A percentile compares a stretch with the other conserved stretches of the same genome.
Evolutionary conservation across 495 filamentous ascomycete genomes (phyloP).

Genomic region (Penicillium silybi): DNA sequence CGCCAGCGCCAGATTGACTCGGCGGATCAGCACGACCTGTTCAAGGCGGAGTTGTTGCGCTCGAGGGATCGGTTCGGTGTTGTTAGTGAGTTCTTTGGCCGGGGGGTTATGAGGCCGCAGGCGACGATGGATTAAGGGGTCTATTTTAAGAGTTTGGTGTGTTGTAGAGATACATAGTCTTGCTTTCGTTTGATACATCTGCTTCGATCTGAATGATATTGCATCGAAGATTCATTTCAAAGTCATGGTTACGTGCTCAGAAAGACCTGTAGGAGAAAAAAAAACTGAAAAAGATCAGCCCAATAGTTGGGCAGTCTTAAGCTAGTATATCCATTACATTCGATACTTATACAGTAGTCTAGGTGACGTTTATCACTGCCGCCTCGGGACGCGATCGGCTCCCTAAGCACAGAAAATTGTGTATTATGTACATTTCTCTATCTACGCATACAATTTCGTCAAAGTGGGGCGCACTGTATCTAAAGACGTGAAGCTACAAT

Average conservation of each 20-base stretch:
- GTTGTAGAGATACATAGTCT: background rate
- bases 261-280: too few species aligned
- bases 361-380: too few species aligned
- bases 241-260: too few species aligned
- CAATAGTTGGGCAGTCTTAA: too few species aligned
- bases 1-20: constrained; percentile 82
- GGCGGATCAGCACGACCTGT: constrained; percentile 85
- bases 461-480: constrained; percentile 5
- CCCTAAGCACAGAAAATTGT: too few species aligned
- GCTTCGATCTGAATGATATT: constrained; percentile 1
- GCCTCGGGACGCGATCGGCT: too few species aligned
- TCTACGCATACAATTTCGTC: constrained; percentile 9
- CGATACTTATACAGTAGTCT: too few species aligned
- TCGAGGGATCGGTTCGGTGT: constrained; percentile 82
- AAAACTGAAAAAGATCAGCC: too few species aligned
- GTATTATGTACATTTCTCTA: too few species aligned
- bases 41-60: constrained; percentile 72
- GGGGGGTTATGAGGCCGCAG: constrained; percentile 73
- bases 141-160: background rate
- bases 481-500: constrained; percentile 11
- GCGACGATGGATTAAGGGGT: constrained; percentile 35
- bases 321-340: too few species aligned
- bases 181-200: constrained; percentile 12
- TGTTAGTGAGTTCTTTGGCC: constrained; percentile 89
- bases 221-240: background rate